phyloP scores from a whole-genome alignment of 768 basidiomycete species.

The Daedalea quercina region DNA sequence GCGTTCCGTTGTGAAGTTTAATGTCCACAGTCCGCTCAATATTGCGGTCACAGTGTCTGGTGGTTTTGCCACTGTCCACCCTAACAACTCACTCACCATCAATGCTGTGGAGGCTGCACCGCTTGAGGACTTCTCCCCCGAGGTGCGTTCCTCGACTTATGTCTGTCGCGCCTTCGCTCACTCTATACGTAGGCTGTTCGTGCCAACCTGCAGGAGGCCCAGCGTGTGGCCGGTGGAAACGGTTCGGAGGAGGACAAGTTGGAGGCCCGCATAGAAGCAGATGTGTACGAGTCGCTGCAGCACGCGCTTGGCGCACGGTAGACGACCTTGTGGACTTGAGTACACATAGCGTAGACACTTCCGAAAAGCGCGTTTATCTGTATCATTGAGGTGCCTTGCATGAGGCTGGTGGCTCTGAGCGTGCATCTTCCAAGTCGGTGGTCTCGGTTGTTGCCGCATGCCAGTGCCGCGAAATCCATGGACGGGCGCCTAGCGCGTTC shows the following conservation, averaged over 20 bases:
- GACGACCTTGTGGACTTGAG: not conserved
- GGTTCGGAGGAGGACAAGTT: slow-evolving; percentile 91
- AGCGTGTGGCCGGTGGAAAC: slow-evolving; percentile 71
- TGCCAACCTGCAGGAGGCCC: slow-evolving; percentile 81
- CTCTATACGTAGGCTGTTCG: slow-evolving; percentile 66
- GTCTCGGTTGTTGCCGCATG: too few relatives aligned
- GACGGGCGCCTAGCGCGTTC: too few relatives aligned
- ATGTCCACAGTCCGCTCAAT: not conserved
- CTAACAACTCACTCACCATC: slow-evolving; percentile 93
- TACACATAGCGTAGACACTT: not conserved
- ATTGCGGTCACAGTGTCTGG: slow-evolving; percentile 61
- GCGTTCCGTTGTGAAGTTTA: too few relatives aligned
- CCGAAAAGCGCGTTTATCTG: not conserved
- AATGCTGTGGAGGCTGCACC: slow-evolving; percentile 97
- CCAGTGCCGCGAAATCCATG: too few relatives aligned
- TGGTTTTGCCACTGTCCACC: slow-evolving; percentile 97
- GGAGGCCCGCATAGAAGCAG: slow-evolving; percentile 90
- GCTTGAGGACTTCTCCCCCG: slow-evolving; percentile 82
- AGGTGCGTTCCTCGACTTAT: slow-evolving; percentile 47
- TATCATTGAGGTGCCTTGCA: too few relatives aligned
- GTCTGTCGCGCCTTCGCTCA: not conserved
- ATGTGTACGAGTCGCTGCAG: slow-evolving; percentile 95
- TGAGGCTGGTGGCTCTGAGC: too few relatives aligned
- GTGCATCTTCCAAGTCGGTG: too few relatives aligned
- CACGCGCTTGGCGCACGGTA: slow-evolving; percentile 61